Evolutionary conservation across 2,329 filamentous ascomycete genomes (phyloP).

Genomic region (Alternaria incomplexa): DNA sequence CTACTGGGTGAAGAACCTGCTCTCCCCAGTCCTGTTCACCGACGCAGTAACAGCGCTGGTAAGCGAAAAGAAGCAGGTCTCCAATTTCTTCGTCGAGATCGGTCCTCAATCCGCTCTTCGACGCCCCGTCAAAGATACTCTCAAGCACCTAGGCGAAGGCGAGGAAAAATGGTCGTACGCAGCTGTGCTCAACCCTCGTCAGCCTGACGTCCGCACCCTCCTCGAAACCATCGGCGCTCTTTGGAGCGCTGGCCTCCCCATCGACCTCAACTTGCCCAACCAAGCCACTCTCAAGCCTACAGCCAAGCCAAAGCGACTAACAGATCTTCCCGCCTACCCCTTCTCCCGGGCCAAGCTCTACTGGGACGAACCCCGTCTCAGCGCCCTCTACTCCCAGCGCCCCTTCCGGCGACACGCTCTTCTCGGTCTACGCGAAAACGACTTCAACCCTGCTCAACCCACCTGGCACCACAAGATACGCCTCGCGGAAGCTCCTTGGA

Average conservation of each 20-base stretch:
- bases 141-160: slow-evolving; percentile 1
- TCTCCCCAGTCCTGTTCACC: slow-evolving; percentile 7
- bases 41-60: slow-evolving; percentile 1
- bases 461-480: slow-evolving; percentile 56
- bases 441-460: slow-evolving; percentile 26
- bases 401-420: slow-evolving; percentile 32
- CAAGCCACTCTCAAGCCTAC: slow-evolving; percentile 8
- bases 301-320: background rate
- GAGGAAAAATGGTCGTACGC: slow-evolving; percentile 9
- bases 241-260: slow-evolving; percentile 4
- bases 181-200: slow-evolving; percentile 1
- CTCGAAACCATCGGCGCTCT: slow-evolving; percentile 4
- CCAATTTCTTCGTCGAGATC: slow-evolving; percentile 13
- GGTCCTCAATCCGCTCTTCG: slow-evolving; percentile 14
- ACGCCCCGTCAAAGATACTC: slow-evolving; percentile 9
- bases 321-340: slow-evolving; percentile 24
- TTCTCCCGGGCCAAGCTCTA: slow-evolving; percentile 35
- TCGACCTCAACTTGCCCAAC: slow-evolving; percentile 6
- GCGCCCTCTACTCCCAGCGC: slow-evolving; percentile 1
- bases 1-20: slow-evolving; percentile 13
- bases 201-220: background rate
- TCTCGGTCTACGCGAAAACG: slow-evolving; percentile 15
- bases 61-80: background rate
- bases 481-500: slow-evolving; percentile 53
- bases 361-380: slow-evolving; percentile 23